Percentiles rank a stretch among this genome's conserved stretches.
Conservation (phyloP, 2,329 filamentous ascomycete species). For the Allantophomopsis cytisporea region DNA sequence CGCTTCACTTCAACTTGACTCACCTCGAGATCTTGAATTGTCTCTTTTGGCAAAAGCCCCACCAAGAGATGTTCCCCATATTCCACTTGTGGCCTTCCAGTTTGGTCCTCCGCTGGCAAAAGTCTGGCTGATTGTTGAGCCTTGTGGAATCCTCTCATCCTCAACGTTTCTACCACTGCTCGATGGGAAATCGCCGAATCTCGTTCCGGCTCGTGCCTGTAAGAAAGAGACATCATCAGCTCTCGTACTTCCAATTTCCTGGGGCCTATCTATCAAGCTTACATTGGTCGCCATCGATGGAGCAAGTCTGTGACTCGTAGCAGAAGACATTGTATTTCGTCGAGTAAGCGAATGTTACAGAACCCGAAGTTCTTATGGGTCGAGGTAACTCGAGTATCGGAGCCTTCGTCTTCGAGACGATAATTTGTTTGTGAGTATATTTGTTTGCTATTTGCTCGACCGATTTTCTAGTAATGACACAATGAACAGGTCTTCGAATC, state of each 20-base stretch:
- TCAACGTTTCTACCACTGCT: conserved; percentile 13
- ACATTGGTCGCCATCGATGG: conserved; percentile 23
- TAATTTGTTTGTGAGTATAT: not conserved
- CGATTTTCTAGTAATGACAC: too few relatives aligned
- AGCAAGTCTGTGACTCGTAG: conserved; percentile 18
- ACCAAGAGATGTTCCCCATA: conserved; percentile 35
- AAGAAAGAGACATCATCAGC: conserved; percentile 9
- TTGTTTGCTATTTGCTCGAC: not conserved
- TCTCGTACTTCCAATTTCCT: conserved; percentile 2
- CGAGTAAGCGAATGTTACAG: not conserved
- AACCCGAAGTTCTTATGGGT: conserved; percentile 18
- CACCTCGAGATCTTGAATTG: conserved; percentile 32
- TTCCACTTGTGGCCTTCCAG: conserved; percentile 24
- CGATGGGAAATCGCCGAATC: conserved; percentile 23
- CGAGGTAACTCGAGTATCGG: conserved; percentile 2
- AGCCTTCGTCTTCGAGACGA: not conserved
- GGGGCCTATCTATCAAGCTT: conserved; percentile 21
- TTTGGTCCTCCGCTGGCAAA: conserved; percentile 24
- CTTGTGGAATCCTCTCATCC: conserved; percentile 21
- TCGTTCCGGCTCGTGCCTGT: conserved; percentile 16
- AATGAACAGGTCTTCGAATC: conserved; percentile 7
- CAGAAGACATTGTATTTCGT: conserved; percentile 16
- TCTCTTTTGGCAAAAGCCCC: conserved; percentile 31
- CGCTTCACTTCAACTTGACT: conserved; percentile 9
- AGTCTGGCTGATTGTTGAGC: conserved; percentile 23